A percentile compares a stretch with the other conserved stretches of the same genome.
Evolutionary conservation across 139 green algal species (phyloP).

Genomic region (Closterium sp.): DNA sequence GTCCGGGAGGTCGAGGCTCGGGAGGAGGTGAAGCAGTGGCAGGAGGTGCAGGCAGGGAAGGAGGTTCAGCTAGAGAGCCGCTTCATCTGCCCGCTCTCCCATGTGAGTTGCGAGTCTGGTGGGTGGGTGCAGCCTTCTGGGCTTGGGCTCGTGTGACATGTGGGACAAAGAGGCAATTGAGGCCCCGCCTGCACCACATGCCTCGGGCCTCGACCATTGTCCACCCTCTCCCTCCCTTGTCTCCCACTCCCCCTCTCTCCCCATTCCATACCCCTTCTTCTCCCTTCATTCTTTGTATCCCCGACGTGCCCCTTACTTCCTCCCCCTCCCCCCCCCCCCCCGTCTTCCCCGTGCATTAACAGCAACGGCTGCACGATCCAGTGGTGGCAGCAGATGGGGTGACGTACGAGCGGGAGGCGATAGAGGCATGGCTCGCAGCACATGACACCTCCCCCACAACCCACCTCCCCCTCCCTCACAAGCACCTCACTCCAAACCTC

Average conservation of each 20-base stretch:
- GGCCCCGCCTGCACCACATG: no score
- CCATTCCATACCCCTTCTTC: no score
- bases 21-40: not conserved
- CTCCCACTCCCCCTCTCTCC: no score
- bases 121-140: no score
- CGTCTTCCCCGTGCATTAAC: not conserved
- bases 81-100: not conserved
- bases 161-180: no score
- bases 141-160: no score
- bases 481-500: not conserved
- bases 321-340: not conserved
- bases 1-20: not conserved
- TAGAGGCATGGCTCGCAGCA: not conserved
- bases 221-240: no score
- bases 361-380: not conserved
- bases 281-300: no score
- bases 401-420: not conserved
- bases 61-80: not conserved
- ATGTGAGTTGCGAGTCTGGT: not conserved
- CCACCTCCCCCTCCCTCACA: not conserved
- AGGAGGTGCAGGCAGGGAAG: no score
- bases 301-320: no score
- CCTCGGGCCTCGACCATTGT: no score
- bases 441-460: not conserved
- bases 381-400: not conserved